Conservation (phyloP, 2,329 filamentous ascomycete genomes). For the Aspergillus hortae region DNA sequence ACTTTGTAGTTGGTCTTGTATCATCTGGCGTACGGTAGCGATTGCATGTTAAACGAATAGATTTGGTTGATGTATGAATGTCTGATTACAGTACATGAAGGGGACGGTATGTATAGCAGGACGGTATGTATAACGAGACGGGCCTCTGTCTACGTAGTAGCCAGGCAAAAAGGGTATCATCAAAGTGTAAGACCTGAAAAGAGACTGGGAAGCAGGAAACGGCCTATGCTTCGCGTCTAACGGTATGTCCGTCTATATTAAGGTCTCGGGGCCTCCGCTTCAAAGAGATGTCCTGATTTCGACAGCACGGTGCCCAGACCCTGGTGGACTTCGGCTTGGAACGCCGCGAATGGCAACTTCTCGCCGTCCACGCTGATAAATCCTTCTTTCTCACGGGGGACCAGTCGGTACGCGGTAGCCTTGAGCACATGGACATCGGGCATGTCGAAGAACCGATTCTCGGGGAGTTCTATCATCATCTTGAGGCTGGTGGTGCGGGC, state of each 20-base stretch:
- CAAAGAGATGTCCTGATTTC: slow-evolving; percentile 67
- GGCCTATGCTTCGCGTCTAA: not conserved
- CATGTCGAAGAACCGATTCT: slow-evolving; percentile 74
- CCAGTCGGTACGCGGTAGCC: slow-evolving; percentile 79
- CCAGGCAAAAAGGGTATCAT: slow-evolving; percentile 27
- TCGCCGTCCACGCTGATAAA: slow-evolving; percentile 96
- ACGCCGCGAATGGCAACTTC: slow-evolving; percentile 76
- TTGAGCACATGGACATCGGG: slow-evolving; percentile 77
- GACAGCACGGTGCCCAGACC: slow-evolving; percentile 82
- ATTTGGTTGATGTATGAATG: not conserved
- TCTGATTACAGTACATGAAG: not conserved
- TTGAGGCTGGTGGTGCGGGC: slow-evolving; percentile 62
- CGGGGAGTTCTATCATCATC: slow-evolving; percentile 69
- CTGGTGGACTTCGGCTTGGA: slow-evolving; percentile 84
- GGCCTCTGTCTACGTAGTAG: not conserved
- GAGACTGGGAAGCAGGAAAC: not conserved
- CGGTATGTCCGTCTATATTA: slow-evolving; percentile 1
- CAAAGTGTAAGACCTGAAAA: slow-evolving; percentile 12
- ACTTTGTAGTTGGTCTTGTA: not conserved
- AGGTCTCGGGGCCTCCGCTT: slow-evolving; percentile 47
- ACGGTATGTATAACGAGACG: not conserved
- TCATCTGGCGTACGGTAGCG: slow-evolving; percentile 1
- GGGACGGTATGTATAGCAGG: not conserved
- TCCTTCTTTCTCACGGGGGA: slow-evolving; percentile 68
- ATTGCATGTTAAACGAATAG: not conserved